Evolutionary conservation across 179 eudicot species (phyloP), one percentile per base, ranked within the genome.

Genomic region (Actinidia arguta): DNA sequence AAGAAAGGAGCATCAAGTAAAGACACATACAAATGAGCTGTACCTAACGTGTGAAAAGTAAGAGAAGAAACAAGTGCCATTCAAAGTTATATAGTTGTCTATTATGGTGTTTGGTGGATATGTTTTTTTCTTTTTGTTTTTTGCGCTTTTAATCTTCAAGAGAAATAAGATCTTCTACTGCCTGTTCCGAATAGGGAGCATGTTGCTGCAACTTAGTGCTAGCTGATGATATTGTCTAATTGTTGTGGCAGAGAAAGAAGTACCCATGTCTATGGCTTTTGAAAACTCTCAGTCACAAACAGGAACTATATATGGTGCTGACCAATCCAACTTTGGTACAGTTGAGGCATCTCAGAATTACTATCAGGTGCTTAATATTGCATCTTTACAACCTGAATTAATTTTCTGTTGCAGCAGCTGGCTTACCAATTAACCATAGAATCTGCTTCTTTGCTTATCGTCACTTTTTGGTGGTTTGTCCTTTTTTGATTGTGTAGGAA

Each of bases 161-260:
- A 48, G 76, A 72, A 48, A 72, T 72, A 9, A 1, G 75, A 17
- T 72, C 36, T 72, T 72, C 31, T 72, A 72, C 56, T 22, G 54
- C 14, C 7, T 74, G 31, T 76, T 8, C 42, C 39, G 47, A 56
- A 52, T 51, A 63, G 4, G 50, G 55, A 12, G 22, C 51, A 10
- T 46, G 68, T 27, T 74, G 25, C 54, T 8, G 51, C 59, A 55
- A 50, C 14, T 25, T 82, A 46, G 52, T 76, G 51, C 47, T 11
- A 56, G 52, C 61, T 64, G 71, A 44, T 75, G 36, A 27, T 59
- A 78, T 50, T n/a, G 8, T 46, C 1, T 67, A 4, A 36, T 24
- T 69, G 27, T 77, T 24, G 42, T 78, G 80, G 73, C 92, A 96
- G 99, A 88, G 54, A 88, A 88, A 83, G 92, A 90, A 79, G 84